phyloP scores from a whole-genome alignment of 495 filamentous ascomycete genomes.

The Aspergillus asperescens region DNA sequence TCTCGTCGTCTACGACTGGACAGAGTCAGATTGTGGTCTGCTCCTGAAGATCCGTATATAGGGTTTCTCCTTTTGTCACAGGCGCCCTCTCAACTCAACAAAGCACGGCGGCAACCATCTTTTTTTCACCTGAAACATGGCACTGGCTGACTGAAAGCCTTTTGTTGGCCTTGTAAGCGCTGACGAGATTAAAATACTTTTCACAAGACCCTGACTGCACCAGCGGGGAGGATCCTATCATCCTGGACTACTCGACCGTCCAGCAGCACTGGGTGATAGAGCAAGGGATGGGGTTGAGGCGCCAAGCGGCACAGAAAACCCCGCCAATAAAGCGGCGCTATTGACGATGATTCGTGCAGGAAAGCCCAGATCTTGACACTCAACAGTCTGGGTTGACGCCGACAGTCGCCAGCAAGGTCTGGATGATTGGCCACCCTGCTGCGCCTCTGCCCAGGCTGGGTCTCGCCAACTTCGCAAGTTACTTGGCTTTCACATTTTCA shows the following conservation, averaged over 20 bases:
- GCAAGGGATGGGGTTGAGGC: background rate
- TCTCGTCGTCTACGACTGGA: no score
- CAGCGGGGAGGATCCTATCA: no score
- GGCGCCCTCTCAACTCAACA: background rate
- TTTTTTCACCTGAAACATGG: background rate
- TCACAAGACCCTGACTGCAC: no score
- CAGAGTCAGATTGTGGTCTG: background rate
- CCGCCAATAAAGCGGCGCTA: background rate
- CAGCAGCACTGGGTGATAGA: background rate
- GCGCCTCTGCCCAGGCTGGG: background rate
- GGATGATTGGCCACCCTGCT: background rate
- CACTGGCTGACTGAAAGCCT: background rate
- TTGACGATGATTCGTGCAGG: background rate
- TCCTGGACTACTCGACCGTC: background rate
- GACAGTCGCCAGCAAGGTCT: background rate
- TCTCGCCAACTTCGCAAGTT: no score
- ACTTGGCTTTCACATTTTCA: background rate
- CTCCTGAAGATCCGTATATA: background rate
- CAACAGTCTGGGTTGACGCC: no score
- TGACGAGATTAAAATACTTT: background rate
- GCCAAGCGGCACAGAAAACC: background rate
- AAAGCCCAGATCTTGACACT: background rate
- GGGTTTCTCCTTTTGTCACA: background rate
- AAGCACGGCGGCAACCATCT: background rate
- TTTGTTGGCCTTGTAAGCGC: slow-evolving; percentile 1